Base-by-base conservation (phyloP, 176 grass and related monocot genomes). In the Carex kokanica region DNA sequence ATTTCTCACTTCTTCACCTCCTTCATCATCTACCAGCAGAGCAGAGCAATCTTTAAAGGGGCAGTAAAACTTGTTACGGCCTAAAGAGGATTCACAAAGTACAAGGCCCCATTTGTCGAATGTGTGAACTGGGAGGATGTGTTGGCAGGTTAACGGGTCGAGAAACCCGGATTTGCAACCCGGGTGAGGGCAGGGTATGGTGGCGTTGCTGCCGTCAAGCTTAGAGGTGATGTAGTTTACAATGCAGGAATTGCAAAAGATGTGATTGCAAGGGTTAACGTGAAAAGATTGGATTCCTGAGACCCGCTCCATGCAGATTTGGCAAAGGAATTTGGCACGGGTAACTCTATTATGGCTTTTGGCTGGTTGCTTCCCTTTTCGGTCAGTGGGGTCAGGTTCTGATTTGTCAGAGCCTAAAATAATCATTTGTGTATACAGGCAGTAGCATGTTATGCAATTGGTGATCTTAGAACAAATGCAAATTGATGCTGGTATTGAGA, bases 21-120 rank as follows among this genome's bases (percentile, higher is more conserved):
- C 82, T 1, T 73, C 71, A 8, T 23, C 60, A 11, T 23, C 54
- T 47, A 66, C 12, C n/a, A 82, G 60, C 38, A 82, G 38, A 66
- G 79, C 60, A 49, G 79, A 82, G 79, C 79, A 82, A 66, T 82
- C 79, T 64, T 64, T 64, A 51, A 82, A 82, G 12, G 79, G 79
- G 79, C 79, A 82, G 38, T 82, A 82, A 82, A 66, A 82, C 79
- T 82, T 82, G 11, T 49, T 66, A 12, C 2, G 9, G n/a, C 79
- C 60, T 4, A 82, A 23, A 45, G 58, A 82, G 6, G 58, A 82
- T 82, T 82, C 79, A 49, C 79, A 82, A 21, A 82, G 20, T 8
- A 82, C 11, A 14, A 0, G n/a, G 1, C 79, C 60, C 79, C 79
- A 82, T 66, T 65, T 82, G 38, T 82, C 79, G 16, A 82, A 65